These are phyloP conservation scores for Isabelozyma pseudorhagii DNA, from an alignment of 805 yeast species.

Conservation along the genomic window DNA sequence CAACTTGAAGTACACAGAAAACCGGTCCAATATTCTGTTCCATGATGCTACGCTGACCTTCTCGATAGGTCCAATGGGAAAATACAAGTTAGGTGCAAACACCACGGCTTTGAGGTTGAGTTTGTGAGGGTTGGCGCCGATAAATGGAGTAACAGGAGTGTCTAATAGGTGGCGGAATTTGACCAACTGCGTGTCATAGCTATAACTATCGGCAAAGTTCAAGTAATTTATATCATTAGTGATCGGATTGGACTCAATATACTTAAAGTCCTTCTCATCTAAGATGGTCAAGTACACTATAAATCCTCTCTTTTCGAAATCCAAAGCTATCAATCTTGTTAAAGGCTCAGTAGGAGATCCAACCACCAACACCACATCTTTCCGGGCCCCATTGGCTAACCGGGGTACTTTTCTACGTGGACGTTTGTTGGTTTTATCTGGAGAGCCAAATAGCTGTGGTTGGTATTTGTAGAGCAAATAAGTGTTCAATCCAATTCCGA, in stretches of 20 bases:
- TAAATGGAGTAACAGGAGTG: slow-evolving; percentile 56
- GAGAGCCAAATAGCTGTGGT: not conserved
- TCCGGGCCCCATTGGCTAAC: slow-evolving; percentile 66
- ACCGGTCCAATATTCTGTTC: slow-evolving; percentile 46
- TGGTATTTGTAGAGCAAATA: slow-evolving; percentile 4
- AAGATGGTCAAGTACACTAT: slow-evolving; percentile 74
- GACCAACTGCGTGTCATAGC: slow-evolving; percentile 46
- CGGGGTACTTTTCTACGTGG: slow-evolving; percentile 55
- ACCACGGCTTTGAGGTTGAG: slow-evolving; percentile 63
- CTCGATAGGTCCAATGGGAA: slow-evolving; percentile 68
- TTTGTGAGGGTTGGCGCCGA: slow-evolving; percentile 53
- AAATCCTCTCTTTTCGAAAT: slow-evolving; percentile 75
- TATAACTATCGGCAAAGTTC: slow-evolving; percentile 46
- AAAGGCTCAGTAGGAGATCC: slow-evolving; percentile 79
- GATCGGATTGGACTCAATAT: slow-evolving; percentile 52
- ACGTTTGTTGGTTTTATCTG: not conserved
- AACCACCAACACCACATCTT: slow-evolving; percentile 68
- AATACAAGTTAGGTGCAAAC: slow-evolving; percentile 65
- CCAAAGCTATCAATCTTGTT: slow-evolving; percentile 65
- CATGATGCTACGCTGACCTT: slow-evolving; percentile 50
- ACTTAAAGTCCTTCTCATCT: slow-evolving; percentile 54
- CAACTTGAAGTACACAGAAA: slow-evolving; percentile 48
- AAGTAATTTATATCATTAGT: slow-evolving; percentile 70
- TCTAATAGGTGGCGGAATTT: slow-evolving; percentile 49
- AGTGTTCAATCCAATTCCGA: slow-evolving; percentile 23